phyloP scores from a whole-genome alignment of 352 stramenopile species.

The Phytophthora pseudosyringae region DNA sequence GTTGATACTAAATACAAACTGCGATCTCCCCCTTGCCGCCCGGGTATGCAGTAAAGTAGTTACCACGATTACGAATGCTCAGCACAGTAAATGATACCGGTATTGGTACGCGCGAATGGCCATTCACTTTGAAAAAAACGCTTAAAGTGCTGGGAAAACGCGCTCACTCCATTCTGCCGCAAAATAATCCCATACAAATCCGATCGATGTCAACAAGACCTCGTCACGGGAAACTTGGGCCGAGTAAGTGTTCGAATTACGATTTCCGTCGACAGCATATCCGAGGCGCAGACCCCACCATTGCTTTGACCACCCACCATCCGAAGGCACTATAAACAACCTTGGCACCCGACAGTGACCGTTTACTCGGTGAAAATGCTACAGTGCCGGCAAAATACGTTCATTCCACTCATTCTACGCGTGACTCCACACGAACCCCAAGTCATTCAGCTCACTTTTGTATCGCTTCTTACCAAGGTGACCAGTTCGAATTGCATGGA shows the following conservation, averaged over 20 bases:
- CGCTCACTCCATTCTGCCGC: not conserved
- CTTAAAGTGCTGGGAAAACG: not conserved
- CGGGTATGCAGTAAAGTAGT: no score
- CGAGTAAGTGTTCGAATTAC: not conserved
- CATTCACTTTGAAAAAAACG: not conserved
- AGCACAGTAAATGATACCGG: no score
- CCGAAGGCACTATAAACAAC: not conserved
- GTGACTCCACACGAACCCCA: slow-evolving; percentile 9
- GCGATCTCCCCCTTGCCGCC: no score
- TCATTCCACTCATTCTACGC: no score
- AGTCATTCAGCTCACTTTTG: slow-evolving; percentile 3
- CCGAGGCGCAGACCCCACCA: not conserved
- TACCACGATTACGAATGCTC: not conserved
- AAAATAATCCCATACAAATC: not conserved
- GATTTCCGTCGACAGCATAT: not conserved
- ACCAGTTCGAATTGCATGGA: slow-evolving; percentile 36
- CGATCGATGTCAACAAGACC: not conserved
- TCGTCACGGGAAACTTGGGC: no score
- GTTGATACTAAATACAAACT: no score
- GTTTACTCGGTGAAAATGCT: no score
- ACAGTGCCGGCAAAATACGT: no score
- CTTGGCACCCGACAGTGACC: no score
- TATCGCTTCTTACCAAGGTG: not conserved
- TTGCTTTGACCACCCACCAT: not conserved
- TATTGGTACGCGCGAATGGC: not conserved